phyloP scores from a whole-genome alignment of 768 basidiomycete species.

The Ramaria rubella region DNA sequence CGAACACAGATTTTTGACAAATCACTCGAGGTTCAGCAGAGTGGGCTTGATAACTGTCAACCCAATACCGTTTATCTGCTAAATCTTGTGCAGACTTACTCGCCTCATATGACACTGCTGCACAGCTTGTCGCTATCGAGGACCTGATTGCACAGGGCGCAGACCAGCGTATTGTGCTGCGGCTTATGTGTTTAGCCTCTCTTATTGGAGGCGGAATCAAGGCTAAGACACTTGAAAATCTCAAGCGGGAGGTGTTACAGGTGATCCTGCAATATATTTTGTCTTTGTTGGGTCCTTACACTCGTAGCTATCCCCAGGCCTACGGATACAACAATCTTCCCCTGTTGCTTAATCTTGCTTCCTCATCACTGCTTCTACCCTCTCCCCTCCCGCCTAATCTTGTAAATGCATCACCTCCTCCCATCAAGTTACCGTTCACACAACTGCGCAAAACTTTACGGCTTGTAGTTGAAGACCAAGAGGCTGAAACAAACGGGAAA shows the following conservation, averaged over 20 bases:
- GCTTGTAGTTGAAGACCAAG: slow-evolving; percentile 82
- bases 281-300: slow-evolving; percentile 27
- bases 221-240: slow-evolving; percentile 72
- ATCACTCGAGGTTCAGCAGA: slow-evolving; percentile 93
- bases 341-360: slow-evolving; percentile 33
- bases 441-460: slow-evolving; percentile 76
- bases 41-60: slow-evolving; percentile 37
- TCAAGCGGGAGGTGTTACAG: slow-evolving; percentile 91
- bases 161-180: slow-evolving; percentile 69
- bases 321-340: slow-evolving; percentile 54
- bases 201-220: slow-evolving; percentile 84
- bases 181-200: slow-evolving; percentile 82
- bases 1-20: slow-evolving; percentile 84
- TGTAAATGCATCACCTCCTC: slow-evolving; percentile 31
- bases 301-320: slow-evolving; percentile 59
- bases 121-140: slow-evolving; percentile 82
- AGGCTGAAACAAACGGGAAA: slow-evolving; percentile 42
- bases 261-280: slow-evolving; percentile 30
- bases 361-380: slow-evolving; percentile 43
- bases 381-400: slow-evolving; percentile 56
- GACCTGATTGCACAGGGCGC: slow-evolving; percentile 84
- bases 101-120: slow-evolving; percentile 78
- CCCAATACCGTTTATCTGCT: slow-evolving; percentile 9
- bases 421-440: slow-evolving; percentile 64
- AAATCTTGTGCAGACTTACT: slow-evolving; percentile 62